Conservation (phyloP, 257 asterid genomes). For the Euphrasia confusa region DNA sequence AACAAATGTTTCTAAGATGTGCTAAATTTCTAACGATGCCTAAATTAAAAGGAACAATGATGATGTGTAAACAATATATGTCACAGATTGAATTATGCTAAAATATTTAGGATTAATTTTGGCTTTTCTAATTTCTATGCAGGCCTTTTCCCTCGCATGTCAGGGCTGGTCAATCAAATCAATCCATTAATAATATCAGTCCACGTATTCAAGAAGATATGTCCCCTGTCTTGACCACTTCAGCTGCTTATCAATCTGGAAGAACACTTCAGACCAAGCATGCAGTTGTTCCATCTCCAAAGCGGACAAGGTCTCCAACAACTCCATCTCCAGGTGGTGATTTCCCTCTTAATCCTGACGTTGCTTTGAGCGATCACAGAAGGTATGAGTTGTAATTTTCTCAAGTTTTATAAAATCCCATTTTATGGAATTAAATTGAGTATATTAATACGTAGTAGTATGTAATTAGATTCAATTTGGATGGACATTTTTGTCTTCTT, state of each 20-base stretch:
- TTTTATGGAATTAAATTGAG: conserved; percentile 1
- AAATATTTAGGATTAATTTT: not conserved
- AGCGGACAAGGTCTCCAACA: conserved; percentile 76
- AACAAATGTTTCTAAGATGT: conserved; percentile 8
- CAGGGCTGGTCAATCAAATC: conserved; percentile 38
- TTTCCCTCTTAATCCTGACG: conserved; percentile 32
- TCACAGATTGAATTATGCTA: too few species aligned
- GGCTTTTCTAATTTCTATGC: conserved; percentile 30
- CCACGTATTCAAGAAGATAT: conserved; percentile 35
- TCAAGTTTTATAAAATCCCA: not conserved
- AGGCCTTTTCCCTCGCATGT: conserved; percentile 41
- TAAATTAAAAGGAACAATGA: not conserved
- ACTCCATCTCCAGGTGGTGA: conserved; percentile 31
- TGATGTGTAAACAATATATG: not conserved
- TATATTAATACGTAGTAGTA: not conserved
- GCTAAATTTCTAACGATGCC: conserved; percentile 12
- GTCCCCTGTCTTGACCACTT: conserved; percentile 27
- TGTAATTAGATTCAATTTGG: conserved; percentile 11
- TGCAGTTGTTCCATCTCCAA: conserved; percentile 49
- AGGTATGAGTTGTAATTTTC: conserved; percentile 32
- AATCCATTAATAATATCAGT: conserved; percentile 30
- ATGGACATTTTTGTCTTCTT: conserved; percentile 8
- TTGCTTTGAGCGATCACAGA: conserved; percentile 31
- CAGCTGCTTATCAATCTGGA: conserved; percentile 37
- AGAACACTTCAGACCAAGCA: conserved; percentile 40